Conservation (phyloP, 768 basidiomycete species). For the Infundibulicybe gibba region DNA sequence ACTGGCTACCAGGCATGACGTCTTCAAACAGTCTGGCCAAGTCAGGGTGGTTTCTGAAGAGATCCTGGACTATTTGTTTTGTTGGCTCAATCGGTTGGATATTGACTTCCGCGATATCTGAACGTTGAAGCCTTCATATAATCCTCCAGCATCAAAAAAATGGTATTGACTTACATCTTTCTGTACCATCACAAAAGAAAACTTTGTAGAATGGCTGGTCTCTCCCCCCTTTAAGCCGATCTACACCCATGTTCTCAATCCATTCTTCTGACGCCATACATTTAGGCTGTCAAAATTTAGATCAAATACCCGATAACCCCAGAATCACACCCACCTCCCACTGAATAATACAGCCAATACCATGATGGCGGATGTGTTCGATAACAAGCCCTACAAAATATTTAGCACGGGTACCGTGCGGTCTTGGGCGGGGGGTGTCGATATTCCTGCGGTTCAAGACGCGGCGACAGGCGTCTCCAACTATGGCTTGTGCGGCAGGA, state of each 20-base stretch:
- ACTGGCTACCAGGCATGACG: slow-evolving; percentile 6
- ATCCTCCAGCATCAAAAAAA: background rate
- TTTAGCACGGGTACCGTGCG: slow-evolving; percentile 23
- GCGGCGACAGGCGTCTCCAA: slow-evolving; percentile 12
- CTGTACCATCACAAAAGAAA: slow-evolving; percentile 27
- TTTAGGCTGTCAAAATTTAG: background rate
- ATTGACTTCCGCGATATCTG: slow-evolving; percentile 34
- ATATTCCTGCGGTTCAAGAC: slow-evolving; percentile 16
- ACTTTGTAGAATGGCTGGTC: slow-evolving; percentile 49
- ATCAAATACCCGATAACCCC: background rate
- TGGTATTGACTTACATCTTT: slow-evolving; percentile 28
- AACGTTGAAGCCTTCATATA: background rate
- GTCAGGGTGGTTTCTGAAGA: slow-evolving; percentile 4
- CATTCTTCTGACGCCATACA: slow-evolving; percentile 40
- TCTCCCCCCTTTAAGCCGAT: slow-evolving; percentile 32
- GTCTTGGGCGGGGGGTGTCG: slow-evolving; percentile 17
- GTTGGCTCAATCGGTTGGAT: slow-evolving; percentile 13
- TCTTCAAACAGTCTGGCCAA: slow-evolving; percentile 12
- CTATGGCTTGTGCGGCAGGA: slow-evolving; percentile 20
- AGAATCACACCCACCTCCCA: slow-evolving; percentile 40
- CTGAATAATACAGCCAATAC: slow-evolving; percentile 40
- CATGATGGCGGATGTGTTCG: slow-evolving; percentile 31
- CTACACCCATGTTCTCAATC: slow-evolving; percentile 40
- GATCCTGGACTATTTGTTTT: slow-evolving; percentile 13
- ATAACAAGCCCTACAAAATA: slow-evolving; percentile 51